phyloP scores from a whole-genome alignment of 805 yeast genomes.

The Teunomyces pallodes region DNA sequence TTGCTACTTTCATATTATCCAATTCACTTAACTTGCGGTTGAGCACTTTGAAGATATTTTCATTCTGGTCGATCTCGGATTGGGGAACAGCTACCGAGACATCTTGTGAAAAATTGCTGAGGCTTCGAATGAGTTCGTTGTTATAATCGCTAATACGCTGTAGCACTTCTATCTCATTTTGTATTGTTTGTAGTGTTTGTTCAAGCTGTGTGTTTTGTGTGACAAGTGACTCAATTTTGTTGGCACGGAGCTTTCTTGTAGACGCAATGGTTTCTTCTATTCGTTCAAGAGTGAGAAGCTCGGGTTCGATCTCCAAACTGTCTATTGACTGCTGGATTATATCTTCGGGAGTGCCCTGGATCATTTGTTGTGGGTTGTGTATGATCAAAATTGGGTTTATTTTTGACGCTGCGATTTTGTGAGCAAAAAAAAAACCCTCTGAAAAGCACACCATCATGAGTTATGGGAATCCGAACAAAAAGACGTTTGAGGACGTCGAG shows the following conservation, averaged over 20 bases:
- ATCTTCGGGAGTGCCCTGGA: constrained; percentile 31
- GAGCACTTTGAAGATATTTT: constrained; percentile 26
- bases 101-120: constrained; percentile 8
- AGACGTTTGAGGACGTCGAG: constrained; percentile 36
- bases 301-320: constrained; percentile 52
- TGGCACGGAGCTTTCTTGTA: constrained; percentile 27
- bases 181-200: constrained; percentile 5
- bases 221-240: constrained; percentile 15
- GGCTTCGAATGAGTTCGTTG: constrained; percentile 13
- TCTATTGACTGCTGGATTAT: constrained; percentile 43
- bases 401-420: neutral
- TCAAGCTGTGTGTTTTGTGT: constrained; percentile 8
- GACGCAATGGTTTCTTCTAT: constrained; percentile 37
- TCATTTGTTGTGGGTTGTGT: constrained; percentile 15
- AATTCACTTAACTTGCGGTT: constrained; percentile 28
- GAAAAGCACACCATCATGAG: constrained; percentile 17
- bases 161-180: constrained; percentile 16
- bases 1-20: constrained; percentile 47
- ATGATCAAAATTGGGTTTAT: neutral
- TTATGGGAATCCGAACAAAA: constrained; percentile 21
- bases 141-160: constrained; percentile 20
- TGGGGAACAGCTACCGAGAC: neutral
- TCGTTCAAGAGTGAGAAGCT: constrained; percentile 43
- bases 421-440: neutral
- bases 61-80: constrained; percentile 8